Evolutionary conservation across 2,329 filamentous ascomycete species (phyloP).

Genomic region (Cytospora chrysosperma): DNA sequence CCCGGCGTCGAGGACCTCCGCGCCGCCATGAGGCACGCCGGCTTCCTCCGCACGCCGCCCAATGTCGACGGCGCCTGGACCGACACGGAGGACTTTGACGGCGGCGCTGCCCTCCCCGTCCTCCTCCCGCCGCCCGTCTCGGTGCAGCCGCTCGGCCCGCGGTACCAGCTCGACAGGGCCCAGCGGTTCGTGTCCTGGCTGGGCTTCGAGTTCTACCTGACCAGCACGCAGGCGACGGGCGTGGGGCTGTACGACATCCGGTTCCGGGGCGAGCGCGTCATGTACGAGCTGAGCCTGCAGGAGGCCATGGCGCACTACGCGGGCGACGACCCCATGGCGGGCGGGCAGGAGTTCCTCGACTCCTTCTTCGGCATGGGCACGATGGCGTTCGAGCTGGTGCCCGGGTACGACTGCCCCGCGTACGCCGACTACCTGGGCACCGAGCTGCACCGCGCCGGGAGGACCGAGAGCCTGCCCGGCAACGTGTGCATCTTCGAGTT

Average conservation of each 20-base stretch:
- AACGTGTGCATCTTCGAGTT: slow-evolving; percentile 42
- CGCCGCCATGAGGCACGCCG: slow-evolving; percentile 4
- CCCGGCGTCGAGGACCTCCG: slow-evolving; percentile 2
- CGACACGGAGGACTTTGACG: slow-evolving; percentile 36
- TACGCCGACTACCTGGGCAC: slow-evolving; percentile 34
- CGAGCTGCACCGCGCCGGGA: slow-evolving; percentile 36
- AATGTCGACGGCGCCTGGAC: slow-evolving; percentile 32
- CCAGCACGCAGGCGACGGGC: slow-evolving; percentile 44
- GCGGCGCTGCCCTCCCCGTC: slow-evolving; percentile 10
- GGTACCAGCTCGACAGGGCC: slow-evolving; percentile 43
- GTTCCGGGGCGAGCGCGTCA: slow-evolving; percentile 49
- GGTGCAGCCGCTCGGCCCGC: slow-evolving; percentile 39
- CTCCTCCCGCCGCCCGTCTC: slow-evolving; percentile 37
- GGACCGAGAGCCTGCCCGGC: slow-evolving; percentile 32
- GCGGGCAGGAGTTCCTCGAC: slow-evolving; percentile 44
- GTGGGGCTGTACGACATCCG: slow-evolving; percentile 49
- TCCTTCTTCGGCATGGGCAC: slow-evolving; percentile 39
- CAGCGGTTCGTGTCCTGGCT: slow-evolving; percentile 51
- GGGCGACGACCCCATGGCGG: slow-evolving; percentile 44
- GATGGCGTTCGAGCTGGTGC: slow-evolving; percentile 38
- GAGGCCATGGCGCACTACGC: slow-evolving; percentile 54
- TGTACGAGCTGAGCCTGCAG: slow-evolving; percentile 53
- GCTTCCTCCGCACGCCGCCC: slow-evolving; percentile 13
- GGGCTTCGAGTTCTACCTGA: slow-evolving; percentile 52
- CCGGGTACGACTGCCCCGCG: slow-evolving; percentile 42